Evolutionary conservation across 495 filamentous ascomycete species (phyloP).

Genomic region (Aspergillus sparsus): DNA sequence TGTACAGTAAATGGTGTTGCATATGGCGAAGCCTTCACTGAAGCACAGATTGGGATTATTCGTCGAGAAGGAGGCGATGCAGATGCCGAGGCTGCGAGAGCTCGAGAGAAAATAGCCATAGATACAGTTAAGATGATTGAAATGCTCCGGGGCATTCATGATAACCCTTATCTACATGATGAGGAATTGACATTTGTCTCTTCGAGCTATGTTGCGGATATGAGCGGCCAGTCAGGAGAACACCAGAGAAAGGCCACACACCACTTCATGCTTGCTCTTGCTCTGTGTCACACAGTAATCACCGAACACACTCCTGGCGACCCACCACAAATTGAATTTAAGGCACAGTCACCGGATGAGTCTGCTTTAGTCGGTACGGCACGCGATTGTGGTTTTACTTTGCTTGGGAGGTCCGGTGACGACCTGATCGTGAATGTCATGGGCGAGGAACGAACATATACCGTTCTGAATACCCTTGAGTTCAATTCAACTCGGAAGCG

Average conservation of each 20-base stretch:
- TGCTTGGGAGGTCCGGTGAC: constrained; percentile 76
- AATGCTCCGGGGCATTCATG: constrained; percentile 70
- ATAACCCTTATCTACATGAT: constrained; percentile 89
- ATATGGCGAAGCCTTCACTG: constrained; percentile 97
- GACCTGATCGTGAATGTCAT: constrained; percentile 83
- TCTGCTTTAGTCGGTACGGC: constrained; percentile 93
- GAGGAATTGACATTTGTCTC: constrained; percentile 91
- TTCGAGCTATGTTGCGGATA: constrained; percentile 80
- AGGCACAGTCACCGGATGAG: constrained; percentile 96
- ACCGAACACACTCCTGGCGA: constrained; percentile 86
- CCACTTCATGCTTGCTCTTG: constrained; percentile 93
- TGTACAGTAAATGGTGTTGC: constrained; percentile 89
- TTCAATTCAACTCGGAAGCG: constrained; percentile 97
- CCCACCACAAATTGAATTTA: constrained; percentile 89
- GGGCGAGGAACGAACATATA: constrained; percentile 80
- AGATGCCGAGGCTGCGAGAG: constrained; percentile 72
- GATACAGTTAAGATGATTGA: constrained; percentile 72
- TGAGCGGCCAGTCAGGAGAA: constrained; percentile 72
- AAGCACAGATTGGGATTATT: constrained; percentile 94
- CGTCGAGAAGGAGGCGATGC: constrained; percentile 84
- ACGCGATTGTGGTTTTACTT: constrained; percentile 94
- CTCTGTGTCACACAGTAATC: constrained; percentile 95
- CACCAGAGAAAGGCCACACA: constrained; percentile 75
- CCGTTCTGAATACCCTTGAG: constrained; percentile 91
- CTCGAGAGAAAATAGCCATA: constrained; percentile 74